phyloP scores from a whole-genome alignment of 148 eudicot genomes.

The Agrostemma githago region DNA sequence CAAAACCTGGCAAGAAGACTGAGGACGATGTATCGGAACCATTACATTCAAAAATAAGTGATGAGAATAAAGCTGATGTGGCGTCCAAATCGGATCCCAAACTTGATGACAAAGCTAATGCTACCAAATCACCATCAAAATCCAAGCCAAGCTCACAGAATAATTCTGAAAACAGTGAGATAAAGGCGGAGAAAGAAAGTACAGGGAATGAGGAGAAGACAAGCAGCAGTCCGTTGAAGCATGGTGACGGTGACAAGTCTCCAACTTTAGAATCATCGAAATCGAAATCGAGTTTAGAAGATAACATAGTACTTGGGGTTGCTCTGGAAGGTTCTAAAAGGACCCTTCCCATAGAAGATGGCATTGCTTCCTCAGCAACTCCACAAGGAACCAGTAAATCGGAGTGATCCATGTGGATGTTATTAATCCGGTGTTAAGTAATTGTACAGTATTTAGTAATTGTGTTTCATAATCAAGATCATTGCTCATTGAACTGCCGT shows the following conservation, averaged over 20 bases:
- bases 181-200: conserved; percentile 9
- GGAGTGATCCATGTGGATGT: conserved; percentile 33
- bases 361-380: conserved; percentile 31
- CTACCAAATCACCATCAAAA: conserved; percentile 22
- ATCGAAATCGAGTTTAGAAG: conserved; percentile 53
- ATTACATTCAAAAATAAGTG: conserved; percentile 27
- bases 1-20: conserved; percentile 31
- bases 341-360: conserved; percentile 88
- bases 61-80: conserved; percentile 20
- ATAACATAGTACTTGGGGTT: conserved; percentile 88
- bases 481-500: conserved; percentile 16
- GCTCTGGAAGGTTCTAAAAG: conserved; percentile 94
- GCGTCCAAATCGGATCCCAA: conserved; percentile 33
- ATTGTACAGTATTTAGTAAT: not conserved
- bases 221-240: conserved; percentile 24
- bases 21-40: conserved; percentile 35
- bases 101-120: conserved; percentile 23
- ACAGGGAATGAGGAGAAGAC: conserved; percentile 21
- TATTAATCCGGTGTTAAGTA: conserved; percentile 33
- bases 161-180: conserved; percentile 1
- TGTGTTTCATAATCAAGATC: conserved; percentile 5
- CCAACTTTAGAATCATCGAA: conserved; percentile 28
- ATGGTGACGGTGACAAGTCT: conserved; percentile 38
- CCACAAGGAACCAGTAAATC: conserved; percentile 51
- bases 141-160: conserved; percentile 20